Conservation (phyloP, 805 yeast species). For the Lipomyces oligophaga region DNA sequence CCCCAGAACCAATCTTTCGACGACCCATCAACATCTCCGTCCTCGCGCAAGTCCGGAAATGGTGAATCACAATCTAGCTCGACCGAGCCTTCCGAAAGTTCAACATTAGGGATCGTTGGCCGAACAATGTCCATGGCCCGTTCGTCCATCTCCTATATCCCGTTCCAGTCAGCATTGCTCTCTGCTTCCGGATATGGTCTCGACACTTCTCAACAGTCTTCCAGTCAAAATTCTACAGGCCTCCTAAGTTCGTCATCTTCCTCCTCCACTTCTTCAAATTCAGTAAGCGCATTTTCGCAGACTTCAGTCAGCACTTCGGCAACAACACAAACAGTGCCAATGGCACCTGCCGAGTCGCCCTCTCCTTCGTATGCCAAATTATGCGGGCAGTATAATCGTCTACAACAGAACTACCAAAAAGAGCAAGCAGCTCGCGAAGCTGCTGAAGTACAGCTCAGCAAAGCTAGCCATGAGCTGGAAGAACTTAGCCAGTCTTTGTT, state of each 20-base stretch:
- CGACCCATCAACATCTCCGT: too few species aligned
- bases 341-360: conserved; percentile 3
- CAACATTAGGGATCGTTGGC: conserved; percentile 1
- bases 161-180: conserved; percentile 19
- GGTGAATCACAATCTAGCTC: too few species aligned
- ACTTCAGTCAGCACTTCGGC: conserved; percentile 7
- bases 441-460: conserved; percentile 26
- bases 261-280: conserved; percentile 6
- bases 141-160: conserved; percentile 14
- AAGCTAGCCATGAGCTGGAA: conserved; percentile 28
- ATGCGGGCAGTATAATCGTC: conserved; percentile 1
- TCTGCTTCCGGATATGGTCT: conserved; percentile 5
- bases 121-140: conserved; percentile 18
- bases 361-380: conserved; percentile 5
- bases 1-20: too few species aligned
- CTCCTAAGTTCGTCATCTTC: conserved; percentile 6
- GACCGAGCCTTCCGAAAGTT: not conserved
- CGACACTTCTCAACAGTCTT: not conserved
- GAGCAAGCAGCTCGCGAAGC: conserved; percentile 27
- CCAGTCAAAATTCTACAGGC: not conserved
- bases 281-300: conserved; percentile 9
- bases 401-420: conserved; percentile 8
- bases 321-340: conserved; percentile 1
- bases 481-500: conserved; percentile 29
- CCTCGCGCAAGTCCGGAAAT: too few species aligned